Conservation (phyloP, 192 early-diverging fungal genomes). For the Spinellus fusiger region DNA sequence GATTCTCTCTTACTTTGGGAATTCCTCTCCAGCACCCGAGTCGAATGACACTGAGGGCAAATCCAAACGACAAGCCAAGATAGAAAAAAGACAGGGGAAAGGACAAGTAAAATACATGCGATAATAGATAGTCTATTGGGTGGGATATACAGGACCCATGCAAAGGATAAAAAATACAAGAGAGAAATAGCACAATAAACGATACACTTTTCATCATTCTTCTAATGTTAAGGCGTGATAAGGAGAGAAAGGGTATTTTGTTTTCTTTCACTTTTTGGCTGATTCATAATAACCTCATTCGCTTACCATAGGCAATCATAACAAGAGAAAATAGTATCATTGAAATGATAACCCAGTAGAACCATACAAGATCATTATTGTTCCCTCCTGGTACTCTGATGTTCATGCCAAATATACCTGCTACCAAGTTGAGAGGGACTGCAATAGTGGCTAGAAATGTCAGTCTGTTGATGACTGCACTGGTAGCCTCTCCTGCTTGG, state of each 20-base stretch:
- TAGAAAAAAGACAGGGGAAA: conserved; percentile 44
- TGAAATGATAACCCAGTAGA: conserved; percentile 16
- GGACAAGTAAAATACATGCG: conserved; percentile 41
- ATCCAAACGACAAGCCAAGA: conserved; percentile 47
- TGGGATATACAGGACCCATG: too few relatives aligned
- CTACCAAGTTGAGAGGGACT: conserved; percentile 86
- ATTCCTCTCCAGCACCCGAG: conserved; percentile 7
- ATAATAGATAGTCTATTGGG: too few relatives aligned
- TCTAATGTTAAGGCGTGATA: too few relatives aligned
- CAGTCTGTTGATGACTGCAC: conserved; percentile 82
- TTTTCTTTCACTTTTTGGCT: neutral
- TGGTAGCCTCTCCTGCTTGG: conserved; percentile 71
- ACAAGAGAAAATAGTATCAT: conserved; percentile 15
- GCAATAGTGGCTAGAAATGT: conserved; percentile 84
- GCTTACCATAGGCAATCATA: conserved; percentile 13
- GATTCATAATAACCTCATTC: conserved; percentile 12
- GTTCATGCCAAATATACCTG: conserved; percentile 63
- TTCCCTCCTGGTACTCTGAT: conserved; percentile 39
- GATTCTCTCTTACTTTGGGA: conserved; percentile 35
- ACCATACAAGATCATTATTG: conserved; percentile 17
- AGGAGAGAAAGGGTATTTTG: neutral
- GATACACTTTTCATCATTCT: too few relatives aligned
- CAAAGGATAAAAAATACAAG: too few relatives aligned
- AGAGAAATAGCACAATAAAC: too few relatives aligned
- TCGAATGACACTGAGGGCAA: conserved; percentile 19